These are phyloP conservation scores for Umbilicaria muhlenbergii DNA, from an alignment of 495 filamentous ascomycete species.

Conservation along the genomic window DNA sequence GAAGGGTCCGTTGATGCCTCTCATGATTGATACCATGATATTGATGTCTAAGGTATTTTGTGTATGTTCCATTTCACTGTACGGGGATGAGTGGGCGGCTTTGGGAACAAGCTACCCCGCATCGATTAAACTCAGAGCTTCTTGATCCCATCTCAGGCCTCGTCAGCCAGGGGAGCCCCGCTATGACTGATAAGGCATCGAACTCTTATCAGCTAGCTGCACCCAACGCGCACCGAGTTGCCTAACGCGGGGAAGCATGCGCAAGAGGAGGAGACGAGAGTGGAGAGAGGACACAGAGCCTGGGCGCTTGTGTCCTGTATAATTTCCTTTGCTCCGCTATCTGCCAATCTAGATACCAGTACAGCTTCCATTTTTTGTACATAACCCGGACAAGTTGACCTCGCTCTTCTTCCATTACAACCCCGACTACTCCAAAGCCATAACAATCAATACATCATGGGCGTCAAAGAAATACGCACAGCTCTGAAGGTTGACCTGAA, in stretches of 20 bases:
- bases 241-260: too few relatives aligned
- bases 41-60: too few relatives aligned
- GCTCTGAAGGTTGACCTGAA: conserved; percentile 63
- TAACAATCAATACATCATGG: conserved; percentile 23
- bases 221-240: too few relatives aligned
- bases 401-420: background rate
- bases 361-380: background rate
- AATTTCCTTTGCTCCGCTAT: conserved; percentile 6
- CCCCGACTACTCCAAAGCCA: background rate
- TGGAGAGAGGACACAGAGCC: too few relatives aligned
- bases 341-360: too few relatives aligned
- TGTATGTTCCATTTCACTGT: too few relatives aligned
- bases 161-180: conserved; percentile 1
- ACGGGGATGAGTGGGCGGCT: too few relatives aligned
- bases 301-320: background rate
- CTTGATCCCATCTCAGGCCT: background rate
- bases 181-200: background rate
- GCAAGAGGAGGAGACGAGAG: too few relatives aligned
- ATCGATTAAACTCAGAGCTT: background rate
- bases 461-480: conserved; percentile 47
- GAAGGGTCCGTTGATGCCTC: too few relatives aligned
- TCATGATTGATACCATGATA: too few relatives aligned
- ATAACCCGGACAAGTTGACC: background rate
- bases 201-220: too few relatives aligned
- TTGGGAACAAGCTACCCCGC: too few relatives aligned